These are phyloP conservation scores for Diaporthe citriasiana DNA, from an alignment of 2,329 filamentous ascomycete species.

Conservation along the genomic window DNA sequence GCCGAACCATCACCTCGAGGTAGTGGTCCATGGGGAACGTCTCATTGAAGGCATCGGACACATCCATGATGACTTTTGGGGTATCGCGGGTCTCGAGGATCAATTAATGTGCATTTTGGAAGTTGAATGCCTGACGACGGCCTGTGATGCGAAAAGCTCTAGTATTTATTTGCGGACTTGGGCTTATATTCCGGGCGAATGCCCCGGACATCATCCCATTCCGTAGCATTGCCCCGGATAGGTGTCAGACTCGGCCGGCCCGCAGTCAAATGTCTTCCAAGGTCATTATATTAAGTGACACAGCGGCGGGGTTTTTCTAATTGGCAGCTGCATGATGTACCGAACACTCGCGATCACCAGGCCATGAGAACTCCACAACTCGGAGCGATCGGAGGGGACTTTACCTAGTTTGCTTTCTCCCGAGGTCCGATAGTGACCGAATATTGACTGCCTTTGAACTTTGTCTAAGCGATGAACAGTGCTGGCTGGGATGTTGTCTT, in stretches of 20 bases:
- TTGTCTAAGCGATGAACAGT: background rate
- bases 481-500: background rate
- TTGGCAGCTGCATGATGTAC: background rate
- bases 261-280: background rate
- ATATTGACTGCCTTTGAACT: background rate
- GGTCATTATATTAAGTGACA: background rate
- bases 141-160: background rate
- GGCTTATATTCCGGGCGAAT: background rate
- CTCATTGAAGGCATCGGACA: background rate
- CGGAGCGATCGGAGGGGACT: background rate
- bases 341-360: background rate
- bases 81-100: background rate
- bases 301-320: background rate
- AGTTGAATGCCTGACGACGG: background rate
- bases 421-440: background rate
- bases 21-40: background rate
- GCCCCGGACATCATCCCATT: background rate
- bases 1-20: conserved; percentile 5
- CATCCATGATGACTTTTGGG: background rate
- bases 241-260: no score
- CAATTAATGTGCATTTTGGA: background rate
- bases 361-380: no score
- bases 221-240: background rate
- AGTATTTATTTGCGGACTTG: background rate
- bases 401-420: background rate